These are phyloP conservation scores for Pinus tabuliformis DNA, from an alignment of 75 land plant species.

Conservation along the genomic window DNA sequence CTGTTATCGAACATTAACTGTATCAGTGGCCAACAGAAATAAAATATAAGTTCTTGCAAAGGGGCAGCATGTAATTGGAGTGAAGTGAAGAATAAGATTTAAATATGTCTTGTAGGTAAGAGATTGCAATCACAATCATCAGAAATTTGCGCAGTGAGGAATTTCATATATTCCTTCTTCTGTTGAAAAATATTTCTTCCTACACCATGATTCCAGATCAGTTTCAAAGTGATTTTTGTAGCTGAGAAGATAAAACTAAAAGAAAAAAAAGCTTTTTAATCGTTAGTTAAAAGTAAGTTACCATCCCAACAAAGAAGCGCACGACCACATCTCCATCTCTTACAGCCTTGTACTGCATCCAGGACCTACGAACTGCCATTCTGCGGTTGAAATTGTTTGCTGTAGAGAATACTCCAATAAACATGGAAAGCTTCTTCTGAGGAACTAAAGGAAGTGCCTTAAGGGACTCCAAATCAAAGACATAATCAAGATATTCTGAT, in stretches of 20 bases:
- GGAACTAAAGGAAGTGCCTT: slow-evolving; percentile 53
- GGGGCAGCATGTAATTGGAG: neutral
- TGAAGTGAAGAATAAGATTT: neutral
- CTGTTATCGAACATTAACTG: neutral
- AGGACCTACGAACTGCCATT: slow-evolving; percentile 94
- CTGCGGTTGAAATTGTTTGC: slow-evolving; percentile 94
- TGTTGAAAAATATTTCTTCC: neutral
- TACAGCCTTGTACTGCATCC: slow-evolving; percentile 96
- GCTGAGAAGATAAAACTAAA: neutral
- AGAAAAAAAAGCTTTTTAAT: neutral
- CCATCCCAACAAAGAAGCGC: slow-evolving; percentile 98
- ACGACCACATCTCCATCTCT: slow-evolving; percentile 76
- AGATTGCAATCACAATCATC: neutral
- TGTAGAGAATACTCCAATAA: slow-evolving; percentile 90
- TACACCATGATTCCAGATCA: neutral
- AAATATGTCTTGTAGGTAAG: neutral
- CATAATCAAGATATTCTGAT: slow-evolving; percentile 78
- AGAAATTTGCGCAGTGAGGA: neutral
- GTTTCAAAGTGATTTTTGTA: neutral
- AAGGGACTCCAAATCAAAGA: slow-evolving; percentile 68
- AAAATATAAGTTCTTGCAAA: neutral
- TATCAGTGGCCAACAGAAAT: neutral
- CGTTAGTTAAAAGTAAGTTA: slow-evolving; percentile 19
- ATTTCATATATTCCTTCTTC: neutral
- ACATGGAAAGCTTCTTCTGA: slow-evolving; percentile 39